Base-by-base conservation (phyloP, 331 rosid species). In the Cydonia oblonga region DNA sequence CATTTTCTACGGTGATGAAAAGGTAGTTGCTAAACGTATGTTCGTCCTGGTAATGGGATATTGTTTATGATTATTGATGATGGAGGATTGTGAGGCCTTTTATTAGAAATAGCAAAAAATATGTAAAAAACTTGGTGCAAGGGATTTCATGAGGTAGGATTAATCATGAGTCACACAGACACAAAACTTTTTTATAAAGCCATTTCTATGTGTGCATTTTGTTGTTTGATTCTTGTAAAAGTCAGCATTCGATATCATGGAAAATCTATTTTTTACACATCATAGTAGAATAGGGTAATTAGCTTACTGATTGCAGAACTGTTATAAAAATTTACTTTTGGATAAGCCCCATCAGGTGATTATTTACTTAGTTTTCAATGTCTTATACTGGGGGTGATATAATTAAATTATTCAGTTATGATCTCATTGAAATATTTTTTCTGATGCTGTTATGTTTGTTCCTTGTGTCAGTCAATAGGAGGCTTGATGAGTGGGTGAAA, bases 401-500 rank as follows among this genome's bases (percentile, higher is more conserved):
- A 19, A 28, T 42, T 15, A 32, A 22, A 58, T n/a, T 61, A n/a
- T 15, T 60, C 4, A 33, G 25, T 46, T 44, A 12, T 15, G 52
- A 33, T 78, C 16, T n/a, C 11, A 24, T 9, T 24, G 16, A 22
- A 24, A 15, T 24, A 19, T 9, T 64, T 19, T 9, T 25, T 16
- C 30, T 32, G 32, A 30, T 63, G 35, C 19, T 56, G 5, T 18
- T 71, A 9, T 16, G 5, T 29, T 35, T 71, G 71, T 71, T 69
- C 22, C 40, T 68, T 79, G 70, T 74, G 65, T 69, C 85, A 91
- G 97, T 91, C 71, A 95, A 95, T 86, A 88, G 99, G 84, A 91
- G 99, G 88, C 99, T 95, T 81, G 97, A 95, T 79, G 99, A 91
- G 79, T 95, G 99, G 99, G 99, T 90, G 84, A 91, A 95, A 87